phyloP scores from a whole-genome alignment of 1,139 yeast genomes.

The Trichomonascaceae sp. region DNA sequence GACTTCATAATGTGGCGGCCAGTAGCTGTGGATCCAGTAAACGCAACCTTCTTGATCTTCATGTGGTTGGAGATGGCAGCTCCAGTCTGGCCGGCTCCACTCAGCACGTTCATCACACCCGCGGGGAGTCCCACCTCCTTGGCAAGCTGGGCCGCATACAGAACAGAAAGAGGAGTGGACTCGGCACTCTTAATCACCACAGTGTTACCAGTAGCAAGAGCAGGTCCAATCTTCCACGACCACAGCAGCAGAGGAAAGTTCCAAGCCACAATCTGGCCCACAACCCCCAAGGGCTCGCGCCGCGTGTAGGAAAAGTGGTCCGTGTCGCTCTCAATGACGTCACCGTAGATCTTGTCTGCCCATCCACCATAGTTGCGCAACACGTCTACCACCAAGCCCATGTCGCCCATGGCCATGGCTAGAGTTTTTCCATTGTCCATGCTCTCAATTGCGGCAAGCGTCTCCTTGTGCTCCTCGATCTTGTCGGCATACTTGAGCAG shows the following conservation, averaged over 20 bases:
- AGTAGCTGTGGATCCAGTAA: constrained; percentile 72
- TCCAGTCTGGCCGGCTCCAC: constrained; percentile 73
- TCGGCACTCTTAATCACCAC: constrained; percentile 66
- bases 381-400: constrained; percentile 41
- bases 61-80: constrained; percentile 58
- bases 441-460: constrained; percentile 44
- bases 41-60: constrained; percentile 65
- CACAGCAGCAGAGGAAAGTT: constrained; percentile 75
- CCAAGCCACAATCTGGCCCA: constrained; percentile 88
- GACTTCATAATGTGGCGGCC: constrained; percentile 60
- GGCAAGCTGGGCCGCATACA: constrained; percentile 47
- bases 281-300: constrained; percentile 72
- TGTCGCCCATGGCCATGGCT: constrained; percentile 36
- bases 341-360: constrained; percentile 71
- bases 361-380: constrained; percentile 60
- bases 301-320: constrained; percentile 47
- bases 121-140: constrained; percentile 67
- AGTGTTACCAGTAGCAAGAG: constrained; percentile 68
- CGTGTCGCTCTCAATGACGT: constrained; percentile 50
- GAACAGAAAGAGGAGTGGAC: constrained; percentile 65
- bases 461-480: constrained; percentile 35
- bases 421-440: constrained; percentile 51
- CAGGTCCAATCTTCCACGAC: constrained; percentile 64
- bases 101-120: constrained; percentile 64
- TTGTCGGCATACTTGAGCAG: constrained; percentile 41